These are phyloP conservation scores for Neospora caninum DNA, from an alignment of 169 alveolate species.

Conservation along the genomic window DNA sequence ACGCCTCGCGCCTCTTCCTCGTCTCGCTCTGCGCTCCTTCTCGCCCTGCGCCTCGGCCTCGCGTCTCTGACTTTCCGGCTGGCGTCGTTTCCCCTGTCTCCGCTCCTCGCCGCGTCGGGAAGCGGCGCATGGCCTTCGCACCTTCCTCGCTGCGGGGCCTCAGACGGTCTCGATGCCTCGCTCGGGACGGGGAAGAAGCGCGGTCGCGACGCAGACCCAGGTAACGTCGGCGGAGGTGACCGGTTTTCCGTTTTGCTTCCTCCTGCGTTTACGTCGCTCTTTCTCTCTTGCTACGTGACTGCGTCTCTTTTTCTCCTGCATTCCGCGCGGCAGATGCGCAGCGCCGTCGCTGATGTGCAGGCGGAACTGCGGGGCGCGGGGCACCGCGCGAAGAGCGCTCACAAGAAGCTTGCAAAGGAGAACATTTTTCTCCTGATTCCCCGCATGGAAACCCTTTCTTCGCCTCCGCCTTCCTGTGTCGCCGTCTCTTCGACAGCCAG, in stretches of 20 bases:
- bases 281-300: not conserved
- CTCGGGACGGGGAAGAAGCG: not conserved
- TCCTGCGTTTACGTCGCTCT: not conserved
- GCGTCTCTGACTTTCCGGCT: not conserved
- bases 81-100: not conserved
- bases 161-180: not conserved
- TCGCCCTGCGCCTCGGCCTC: not conserved
- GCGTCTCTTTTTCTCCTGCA: not conserved
- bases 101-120: not conserved
- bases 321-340: not conserved
- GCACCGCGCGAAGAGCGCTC: not conserved
- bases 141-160: not conserved
- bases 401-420: not conserved
- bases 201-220: not conserved
- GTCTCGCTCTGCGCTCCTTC: not conserved
- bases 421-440: not conserved
- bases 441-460: too few relatives aligned
- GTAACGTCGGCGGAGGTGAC: not conserved
- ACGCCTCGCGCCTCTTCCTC: not conserved
- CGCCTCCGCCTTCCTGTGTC: too few relatives aligned
- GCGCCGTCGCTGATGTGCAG: not conserved
- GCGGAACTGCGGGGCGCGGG: not conserved
- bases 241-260: not conserved
- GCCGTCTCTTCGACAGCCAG: too few relatives aligned
- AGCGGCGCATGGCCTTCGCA: not conserved